Conservation (phyloP, 352 stramenopile species). For the Pythium guiyangense region DNA sequence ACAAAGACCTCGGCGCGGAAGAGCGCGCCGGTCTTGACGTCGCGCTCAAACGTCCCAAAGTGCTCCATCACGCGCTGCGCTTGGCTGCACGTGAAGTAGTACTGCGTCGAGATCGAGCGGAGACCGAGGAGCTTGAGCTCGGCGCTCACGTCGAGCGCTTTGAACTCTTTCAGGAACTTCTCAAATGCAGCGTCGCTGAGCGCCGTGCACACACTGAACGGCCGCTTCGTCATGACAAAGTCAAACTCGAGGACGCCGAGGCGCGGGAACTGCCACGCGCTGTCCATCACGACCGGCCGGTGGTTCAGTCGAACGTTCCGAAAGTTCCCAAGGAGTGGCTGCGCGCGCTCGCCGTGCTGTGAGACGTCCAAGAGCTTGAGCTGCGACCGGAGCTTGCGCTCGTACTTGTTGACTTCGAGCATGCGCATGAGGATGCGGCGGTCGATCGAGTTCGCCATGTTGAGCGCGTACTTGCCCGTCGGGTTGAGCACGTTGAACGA, state of each 20-base stretch:
- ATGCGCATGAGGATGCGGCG: constrained; percentile 71
- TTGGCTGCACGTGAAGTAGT: constrained; percentile 71
- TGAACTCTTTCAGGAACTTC: constrained; percentile 77
- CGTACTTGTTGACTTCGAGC: constrained; percentile 55
- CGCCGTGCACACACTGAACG: constrained; percentile 50
- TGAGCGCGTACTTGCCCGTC: constrained; percentile 58
- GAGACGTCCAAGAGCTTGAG: constrained; percentile 64
- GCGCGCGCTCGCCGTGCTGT: constrained; percentile 33
- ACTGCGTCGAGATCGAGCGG: constrained; percentile 61
- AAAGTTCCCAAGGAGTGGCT: constrained; percentile 43
- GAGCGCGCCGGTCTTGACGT: constrained; percentile 41
- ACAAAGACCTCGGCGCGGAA: constrained; percentile 70
- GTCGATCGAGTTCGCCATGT: constrained; percentile 68
- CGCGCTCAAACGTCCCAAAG: constrained; percentile 68
- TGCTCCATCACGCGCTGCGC: constrained; percentile 73
- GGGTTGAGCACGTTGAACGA: constrained; percentile 72
- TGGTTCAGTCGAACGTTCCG: constrained; percentile 64
- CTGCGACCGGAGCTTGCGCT: constrained; percentile 44
- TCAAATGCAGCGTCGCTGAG: constrained; percentile 65
- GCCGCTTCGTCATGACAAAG: constrained; percentile 57
- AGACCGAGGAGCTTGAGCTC: constrained; percentile 70
- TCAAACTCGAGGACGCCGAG: constrained; percentile 70
- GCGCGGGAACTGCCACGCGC: constrained; percentile 56
- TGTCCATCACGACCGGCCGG: constrained; percentile 41
- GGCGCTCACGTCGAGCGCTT: constrained; percentile 47